Conservation (phyloP, 23 red algal species). For the Pyropia haitanensis region DNA sequence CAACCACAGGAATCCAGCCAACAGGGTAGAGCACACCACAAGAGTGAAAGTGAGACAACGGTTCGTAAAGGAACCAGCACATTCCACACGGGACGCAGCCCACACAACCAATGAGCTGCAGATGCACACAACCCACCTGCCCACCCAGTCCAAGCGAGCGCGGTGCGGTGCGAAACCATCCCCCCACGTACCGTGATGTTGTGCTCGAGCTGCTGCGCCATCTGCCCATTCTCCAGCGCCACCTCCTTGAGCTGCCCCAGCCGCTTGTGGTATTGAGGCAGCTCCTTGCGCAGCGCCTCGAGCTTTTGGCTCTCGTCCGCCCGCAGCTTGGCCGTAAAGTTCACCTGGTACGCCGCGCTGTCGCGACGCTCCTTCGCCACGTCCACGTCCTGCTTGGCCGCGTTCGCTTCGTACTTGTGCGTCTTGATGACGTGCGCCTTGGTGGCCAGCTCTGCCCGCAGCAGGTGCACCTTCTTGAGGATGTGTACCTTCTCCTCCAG, state of each 20-base stretch:
- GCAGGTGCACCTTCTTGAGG: conserved; percentile 20
- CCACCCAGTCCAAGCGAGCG: too few species aligned
- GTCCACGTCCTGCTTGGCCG: conserved; percentile 19
- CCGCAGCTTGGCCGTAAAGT: conserved; percentile 23
- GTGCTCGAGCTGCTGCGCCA: conserved; percentile 29
- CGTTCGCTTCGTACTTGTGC: conserved; percentile 7
- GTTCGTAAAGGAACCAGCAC: too few species aligned
- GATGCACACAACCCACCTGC: too few species aligned
- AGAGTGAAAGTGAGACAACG: too few species aligned
- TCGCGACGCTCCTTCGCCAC: conserved; percentile 20
- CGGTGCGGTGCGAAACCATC: too few species aligned
- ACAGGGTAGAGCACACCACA: too few species aligned
- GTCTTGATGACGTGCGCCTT: conserved; percentile 1
- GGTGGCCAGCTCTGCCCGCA: conserved; percentile 12
- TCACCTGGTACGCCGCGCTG: conserved; percentile 24
- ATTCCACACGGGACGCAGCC: too few species aligned
- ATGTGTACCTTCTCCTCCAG: conserved; percentile 39
- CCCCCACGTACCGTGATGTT: too few species aligned
- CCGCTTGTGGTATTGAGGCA: conserved; percentile 17
- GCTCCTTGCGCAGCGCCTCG: conserved; percentile 34
- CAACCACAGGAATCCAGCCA: too few species aligned
- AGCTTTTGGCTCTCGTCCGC: conserved; percentile 4
- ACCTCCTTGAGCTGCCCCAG: conserved; percentile 24
- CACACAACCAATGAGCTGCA: too few species aligned
- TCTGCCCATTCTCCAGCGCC: conserved; percentile 20